Evolutionary conservation across 208 protist species (phyloP).

Genomic region (Leishmania martiniquensis): DNA sequence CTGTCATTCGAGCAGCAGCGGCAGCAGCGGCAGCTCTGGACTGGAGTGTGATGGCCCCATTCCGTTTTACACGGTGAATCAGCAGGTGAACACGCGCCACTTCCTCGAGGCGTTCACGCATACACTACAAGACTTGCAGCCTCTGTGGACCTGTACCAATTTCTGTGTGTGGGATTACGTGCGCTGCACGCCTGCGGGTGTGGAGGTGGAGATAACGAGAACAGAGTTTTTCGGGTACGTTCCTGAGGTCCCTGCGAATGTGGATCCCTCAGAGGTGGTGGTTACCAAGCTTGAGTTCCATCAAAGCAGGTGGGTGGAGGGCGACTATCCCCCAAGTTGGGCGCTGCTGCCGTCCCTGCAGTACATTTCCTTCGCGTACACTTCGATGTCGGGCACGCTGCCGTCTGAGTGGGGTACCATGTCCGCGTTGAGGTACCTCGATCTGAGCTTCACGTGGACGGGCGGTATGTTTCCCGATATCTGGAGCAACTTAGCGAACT

Average conservation of each 20-base stretch:
- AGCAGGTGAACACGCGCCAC: constrained; percentile 3
- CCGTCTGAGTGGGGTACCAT: background rate
- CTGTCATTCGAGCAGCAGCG: background rate
- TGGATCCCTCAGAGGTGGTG: constrained; percentile 5
- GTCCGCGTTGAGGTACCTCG: background rate
- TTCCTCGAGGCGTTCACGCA: constrained; percentile 10
- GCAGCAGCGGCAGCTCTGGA: constrained; percentile 1
- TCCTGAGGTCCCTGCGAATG: background rate
- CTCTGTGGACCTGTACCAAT: constrained; percentile 1
- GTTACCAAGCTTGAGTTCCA: constrained; percentile 11
- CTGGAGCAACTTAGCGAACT: background rate
- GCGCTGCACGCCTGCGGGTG: constrained; percentile 5
- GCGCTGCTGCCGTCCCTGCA: background rate
- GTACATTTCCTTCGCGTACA: constrained; percentile 11
- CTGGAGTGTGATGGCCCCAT: constrained; percentile 7
- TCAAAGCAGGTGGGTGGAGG: background rate
- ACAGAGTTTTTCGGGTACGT: constrained; percentile 1
- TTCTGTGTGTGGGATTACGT: constrained; percentile 13
- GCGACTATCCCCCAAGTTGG: constrained; percentile 8
- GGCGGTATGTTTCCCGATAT: background rate
- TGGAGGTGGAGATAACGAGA: constrained; percentile 8
- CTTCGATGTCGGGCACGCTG: background rate
- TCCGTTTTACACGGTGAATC: constrained; percentile 4
- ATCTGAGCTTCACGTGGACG: constrained; percentile 3
- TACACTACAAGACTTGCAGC: background rate